Conservation (phyloP, 2,329 filamentous ascomycete species). For the Ustulina deusta region DNA sequence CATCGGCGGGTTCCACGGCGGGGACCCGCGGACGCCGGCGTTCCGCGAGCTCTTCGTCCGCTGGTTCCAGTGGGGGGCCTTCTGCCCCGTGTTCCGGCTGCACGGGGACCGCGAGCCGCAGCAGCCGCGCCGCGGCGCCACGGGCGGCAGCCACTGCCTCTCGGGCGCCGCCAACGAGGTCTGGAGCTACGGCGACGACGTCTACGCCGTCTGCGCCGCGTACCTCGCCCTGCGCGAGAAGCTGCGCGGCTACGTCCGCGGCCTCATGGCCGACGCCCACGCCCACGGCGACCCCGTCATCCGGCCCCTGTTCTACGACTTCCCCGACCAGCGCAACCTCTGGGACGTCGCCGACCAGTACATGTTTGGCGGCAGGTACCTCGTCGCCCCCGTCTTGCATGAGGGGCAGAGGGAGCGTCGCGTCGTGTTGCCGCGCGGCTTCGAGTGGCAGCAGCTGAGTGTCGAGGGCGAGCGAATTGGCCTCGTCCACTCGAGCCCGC, state of each 20-base stretch:
- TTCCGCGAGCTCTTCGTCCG: slow-evolving; percentile 74
- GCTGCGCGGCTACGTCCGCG: slow-evolving; percentile 68
- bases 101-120: slow-evolving; percentile 74
- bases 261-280: slow-evolving; percentile 70
- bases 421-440: slow-evolving; percentile 35
- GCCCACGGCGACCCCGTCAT: slow-evolving; percentile 71
- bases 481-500: slow-evolving; percentile 21
- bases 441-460: slow-evolving; percentile 33
- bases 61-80: slow-evolving; percentile 78
- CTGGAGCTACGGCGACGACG: slow-evolving; percentile 72
- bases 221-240: slow-evolving; percentile 70
- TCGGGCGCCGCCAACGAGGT: slow-evolving; percentile 71
- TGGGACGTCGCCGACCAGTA: slow-evolving; percentile 73
- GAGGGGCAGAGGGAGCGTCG: slow-evolving; percentile 53
- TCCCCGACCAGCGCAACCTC: slow-evolving; percentile 63
- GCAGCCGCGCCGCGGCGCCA: slow-evolving; percentile 52
- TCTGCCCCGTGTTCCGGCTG: slow-evolving; percentile 75
- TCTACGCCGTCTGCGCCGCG: slow-evolving; percentile 69
- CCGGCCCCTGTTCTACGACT: slow-evolving; percentile 72
- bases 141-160: slow-evolving; percentile 56
- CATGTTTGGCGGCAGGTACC: slow-evolving; percentile 71
- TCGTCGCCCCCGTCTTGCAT: slow-evolving; percentile 68
- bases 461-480: slow-evolving; percentile 32
- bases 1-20: slow-evolving; percentile 77
- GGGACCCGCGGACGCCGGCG: slow-evolving; percentile 63